Base-by-base conservation (phyloP, 306 rosid genomes). In the Citrullus mucosospermus region DNA sequence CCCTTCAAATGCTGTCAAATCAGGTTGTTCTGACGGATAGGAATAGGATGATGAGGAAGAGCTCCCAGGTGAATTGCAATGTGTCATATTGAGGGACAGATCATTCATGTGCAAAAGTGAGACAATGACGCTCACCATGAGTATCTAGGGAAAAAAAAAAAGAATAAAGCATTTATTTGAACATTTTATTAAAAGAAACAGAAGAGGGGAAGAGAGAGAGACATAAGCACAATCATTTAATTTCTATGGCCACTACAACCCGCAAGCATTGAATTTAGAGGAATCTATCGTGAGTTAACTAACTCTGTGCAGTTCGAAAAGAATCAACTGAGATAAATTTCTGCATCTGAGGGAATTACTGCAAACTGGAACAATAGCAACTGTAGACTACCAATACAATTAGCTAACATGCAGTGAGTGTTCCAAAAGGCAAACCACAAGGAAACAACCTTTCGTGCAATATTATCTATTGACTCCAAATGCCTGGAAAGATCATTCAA, bases 51-150 rank as follows among this genome's bases (percentile, higher is more conserved):
- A 79, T 79, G 85, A 88, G 63, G 87, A 75, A 79, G 66, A n/a
- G 54, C 86, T 85, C 85, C 83, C 87, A 39, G 86, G 87, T 51
- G 89, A 86, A 78, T 82, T 85, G 59, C 89, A 86, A 82, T 88
- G 92, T 61, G 78, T 85, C 83, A 82, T 81, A 84, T 87, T 87
- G 75, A 88, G 88, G 79, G 97, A 91, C 78, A 88, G 86, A 85
- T 87, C 92, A 82, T 89, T 91, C 96, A 95, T 92, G 85, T 91
- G 97, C 85, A 95, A 81, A 73, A 91, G 89, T 32, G 98, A 95
- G 77, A 95, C 85, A 77, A 88, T 81, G 77, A 87, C 83, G 84
- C 90, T 92, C 85, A 90, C 96, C 96, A 92, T 88, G 84, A 91
- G 89, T 78, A 95, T 87, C 98, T 95, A 87, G 86, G 82, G 3